Base-by-base conservation (phyloP, 371 early-diverging fungal species). In the Mortierella sp. region DNA sequence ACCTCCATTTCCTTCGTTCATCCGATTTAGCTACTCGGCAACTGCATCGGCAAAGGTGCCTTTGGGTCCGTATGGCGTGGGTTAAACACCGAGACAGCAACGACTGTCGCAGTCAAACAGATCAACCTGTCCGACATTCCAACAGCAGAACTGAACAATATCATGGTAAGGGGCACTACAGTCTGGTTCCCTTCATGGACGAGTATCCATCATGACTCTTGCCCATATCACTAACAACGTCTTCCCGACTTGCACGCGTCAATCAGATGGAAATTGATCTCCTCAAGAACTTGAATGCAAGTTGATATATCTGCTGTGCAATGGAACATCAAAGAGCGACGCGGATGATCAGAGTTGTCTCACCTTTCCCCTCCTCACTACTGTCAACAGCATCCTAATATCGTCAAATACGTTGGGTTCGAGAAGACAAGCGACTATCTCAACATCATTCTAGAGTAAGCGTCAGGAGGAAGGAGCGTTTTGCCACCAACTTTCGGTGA, bases 41-140 rank as follows among this genome's bases (percentile, higher is more conserved):
- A 93, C 60, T 88, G 90, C 56, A 86, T 94, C 39, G 94, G 94
- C 21, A 88, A 88, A 57, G 94, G 94, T 21, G 93, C 94, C 4
- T 91, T 90, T 63, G 94, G 94, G 22, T 82, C 86, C 0, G 94
- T 93, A 10, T 90, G 84, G 68, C 82, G 87, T 34, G 93, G 86
- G 3, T 80, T 94, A 31, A 88, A 92, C 63, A 68, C 86, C 31
- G 83, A 86, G n/a, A 92, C 88, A 4, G 94, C 93, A 28, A 82
- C 87, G 27, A 86, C 86, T 0, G 89, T 91, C 7, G 94, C 94
- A 2, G 81, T 93, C 53, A 93, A 93, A 71, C 92, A 91, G 63
- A 80, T 93, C 45, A 81, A 80, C 31, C 78, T 83, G 28, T 66
- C 68, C 8, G 79, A 82, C 58, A 81, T 88, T 17, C 78, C 78